phyloP scores from a whole-genome alignment of 1,284 basidiomycete species.

The Amylostereum areolatum region DNA sequence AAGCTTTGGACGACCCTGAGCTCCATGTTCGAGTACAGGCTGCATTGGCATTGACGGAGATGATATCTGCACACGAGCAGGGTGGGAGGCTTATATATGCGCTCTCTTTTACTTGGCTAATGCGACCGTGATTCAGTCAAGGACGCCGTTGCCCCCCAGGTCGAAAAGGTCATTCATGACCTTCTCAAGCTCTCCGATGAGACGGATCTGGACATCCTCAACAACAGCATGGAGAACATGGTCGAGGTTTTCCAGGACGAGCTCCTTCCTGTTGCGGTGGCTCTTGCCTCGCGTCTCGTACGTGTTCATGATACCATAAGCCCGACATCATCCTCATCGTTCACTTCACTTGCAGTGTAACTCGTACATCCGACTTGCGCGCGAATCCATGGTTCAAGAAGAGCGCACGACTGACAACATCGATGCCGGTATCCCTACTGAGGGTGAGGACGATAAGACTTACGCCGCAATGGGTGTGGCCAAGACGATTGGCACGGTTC shows the following conservation, averaged over 20 bases:
- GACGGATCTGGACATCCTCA: conserved; percentile 84
- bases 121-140: conserved; percentile 46
- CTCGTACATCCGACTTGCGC: conserved; percentile 74
- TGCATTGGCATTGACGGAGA: conserved; percentile 73
- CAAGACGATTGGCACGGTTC: conserved; percentile 75
- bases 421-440: conserved; percentile 45
- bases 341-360: conserved; percentile 48
- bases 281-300: conserved; percentile 75
- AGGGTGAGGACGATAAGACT: conserved; percentile 75
- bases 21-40: conserved; percentile 85
- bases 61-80: conserved; percentile 62
- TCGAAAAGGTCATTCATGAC: conserved; percentile 86
- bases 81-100: conserved; percentile 33
- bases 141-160: conserved; percentile 68
- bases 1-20: conserved; percentile 66
- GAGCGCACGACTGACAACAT: conserved; percentile 39
- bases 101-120: background rate
- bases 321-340: conserved; percentile 6
- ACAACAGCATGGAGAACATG: conserved; percentile 78
- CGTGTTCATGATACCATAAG: conserved; percentile 24
- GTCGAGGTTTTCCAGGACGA: conserved; percentile 84
- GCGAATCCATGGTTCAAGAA: conserved; percentile 56
- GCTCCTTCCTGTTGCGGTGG: conserved; percentile 80
- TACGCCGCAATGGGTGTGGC: conserved; percentile 81
- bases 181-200: conserved; percentile 85